Evolutionary conservation across 2,329 filamentous ascomycete species (phyloP), one percentile per base, ranked within the genome.

Genomic region (Calonectria hawksworthii): DNA sequence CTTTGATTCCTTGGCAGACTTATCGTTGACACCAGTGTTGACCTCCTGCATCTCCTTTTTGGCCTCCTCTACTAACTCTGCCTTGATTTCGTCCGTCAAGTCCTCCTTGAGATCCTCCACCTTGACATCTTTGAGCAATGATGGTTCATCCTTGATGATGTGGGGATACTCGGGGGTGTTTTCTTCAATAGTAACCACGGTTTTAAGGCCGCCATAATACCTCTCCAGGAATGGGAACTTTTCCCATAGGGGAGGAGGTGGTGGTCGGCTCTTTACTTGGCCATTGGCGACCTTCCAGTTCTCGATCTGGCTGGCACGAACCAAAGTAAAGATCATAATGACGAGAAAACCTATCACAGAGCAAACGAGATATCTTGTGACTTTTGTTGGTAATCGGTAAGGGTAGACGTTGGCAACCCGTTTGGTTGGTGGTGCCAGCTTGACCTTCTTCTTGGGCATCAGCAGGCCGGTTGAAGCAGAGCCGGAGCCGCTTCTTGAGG

Each of bases 161-260:
- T 89, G 89, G 1, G 97, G 96, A 82, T 98, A 99, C 82, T 99
- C 95, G 0, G 96, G 93, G 13, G 89, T 87, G 78, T 96, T 96
- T 63, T 94, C 88, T 18, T 89, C 84, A 32, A 92, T 86, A 0
- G 92, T 85, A 0, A 94, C 91, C 75, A 99, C 83, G 0, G 91
- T 94, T 77, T 93, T 90, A 74, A 99, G 90, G 0, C 97, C 97
- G 18, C 96, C 96, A 83, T 98, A 97, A 83, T 98, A 99, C 76
- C 96, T 91, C 74, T 93, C 93, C 75, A 99, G 85, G 81, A 98
- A 98, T 0, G 93, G 92, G 83, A 98, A 99, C 13, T 90, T 91
- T 83, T 98, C 95, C 96, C 96, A 99, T 7, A 91, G 85, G 0
- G 93, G 92, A 16, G 95, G 94, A 26, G 92, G 91, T 0, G 91